phyloP scores from a whole-genome alignment of 1,284 basidiomycete species.

The Sporisorium graminicola region DNA sequence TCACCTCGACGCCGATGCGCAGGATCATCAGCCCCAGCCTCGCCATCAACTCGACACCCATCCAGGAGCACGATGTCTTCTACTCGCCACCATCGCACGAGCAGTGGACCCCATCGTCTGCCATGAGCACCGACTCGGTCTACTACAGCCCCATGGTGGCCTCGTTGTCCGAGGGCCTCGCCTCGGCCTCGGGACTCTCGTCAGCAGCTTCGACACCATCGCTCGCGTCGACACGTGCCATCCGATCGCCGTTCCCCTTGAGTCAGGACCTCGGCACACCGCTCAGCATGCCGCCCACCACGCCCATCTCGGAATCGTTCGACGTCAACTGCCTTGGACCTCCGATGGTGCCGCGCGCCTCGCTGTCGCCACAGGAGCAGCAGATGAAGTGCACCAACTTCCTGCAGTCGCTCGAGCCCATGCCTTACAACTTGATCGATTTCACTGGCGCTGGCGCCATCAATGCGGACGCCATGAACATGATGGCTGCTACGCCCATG shows the following conservation, averaged over 20 bases:
- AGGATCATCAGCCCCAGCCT: constrained; percentile 54
- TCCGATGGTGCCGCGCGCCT: constrained; percentile 45
- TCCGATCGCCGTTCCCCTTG: constrained; percentile 48
- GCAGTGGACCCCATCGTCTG: constrained; percentile 47
- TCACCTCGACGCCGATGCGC: constrained; percentile 50
- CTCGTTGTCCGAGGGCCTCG: constrained; percentile 40
- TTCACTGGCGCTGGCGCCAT: constrained; percentile 24
- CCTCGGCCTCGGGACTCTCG: constrained; percentile 33
- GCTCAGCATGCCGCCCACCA: constrained; percentile 50
- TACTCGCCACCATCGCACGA: constrained; percentile 48
- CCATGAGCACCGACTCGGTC: constrained; percentile 51
- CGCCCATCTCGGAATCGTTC: constrained; percentile 46
- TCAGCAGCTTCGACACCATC: constrained; percentile 52
- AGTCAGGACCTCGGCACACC: constrained; percentile 50
- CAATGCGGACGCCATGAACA: constrained; percentile 17
- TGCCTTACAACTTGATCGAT: constrained; percentile 45
- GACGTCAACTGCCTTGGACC: constrained; percentile 52
- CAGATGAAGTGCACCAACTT: constrained; percentile 55
- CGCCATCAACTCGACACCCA: constrained; percentile 49
- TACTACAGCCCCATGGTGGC: constrained; percentile 51
- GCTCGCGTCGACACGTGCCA: constrained; percentile 32
- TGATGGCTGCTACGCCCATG: constrained; percentile 35
- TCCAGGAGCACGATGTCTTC: constrained; percentile 52
- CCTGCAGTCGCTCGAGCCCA: constrained; percentile 50
- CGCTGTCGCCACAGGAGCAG: constrained; percentile 46